These are phyloP conservation scores for Hansenula lynferdii DNA, from an alignment of 1,139 yeast genomes.

Conservation along the genomic window DNA sequence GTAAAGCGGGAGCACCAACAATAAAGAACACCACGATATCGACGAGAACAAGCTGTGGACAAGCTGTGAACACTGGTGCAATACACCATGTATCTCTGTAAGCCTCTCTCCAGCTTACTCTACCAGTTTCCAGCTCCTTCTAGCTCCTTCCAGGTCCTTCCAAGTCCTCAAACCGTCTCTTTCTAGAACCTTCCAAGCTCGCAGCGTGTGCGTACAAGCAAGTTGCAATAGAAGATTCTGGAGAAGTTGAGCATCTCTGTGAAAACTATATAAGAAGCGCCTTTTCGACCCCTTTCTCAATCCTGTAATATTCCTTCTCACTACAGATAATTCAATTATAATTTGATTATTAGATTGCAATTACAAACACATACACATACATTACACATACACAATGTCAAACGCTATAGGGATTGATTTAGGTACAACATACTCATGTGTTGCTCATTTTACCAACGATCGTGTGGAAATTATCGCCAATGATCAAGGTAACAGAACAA, in stretches of 20 bases:
- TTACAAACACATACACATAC: conserved; percentile 2
- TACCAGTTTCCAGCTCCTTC: not conserved
- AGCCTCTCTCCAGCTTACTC: too few species aligned
- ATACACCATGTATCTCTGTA: too few species aligned
- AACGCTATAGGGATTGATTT: conserved; percentile 81
- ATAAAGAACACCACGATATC: too few species aligned
- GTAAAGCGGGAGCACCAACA: not conserved
- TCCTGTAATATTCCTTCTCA: not conserved
- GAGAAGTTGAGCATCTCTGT: not conserved
- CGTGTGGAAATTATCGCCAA: conserved; percentile 69
- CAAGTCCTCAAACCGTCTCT: not conserved
- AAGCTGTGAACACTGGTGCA: too few species aligned
- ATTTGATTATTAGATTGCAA: not conserved
- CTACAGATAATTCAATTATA: not conserved
- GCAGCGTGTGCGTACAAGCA: not conserved
- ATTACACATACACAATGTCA: conserved; percentile 37
- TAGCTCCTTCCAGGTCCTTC: not conserved
- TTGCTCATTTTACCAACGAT: conserved; percentile 69
- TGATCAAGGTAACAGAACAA: conserved; percentile 70
- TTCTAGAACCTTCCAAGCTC: conserved; percentile 1
- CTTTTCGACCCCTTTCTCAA: not conserved
- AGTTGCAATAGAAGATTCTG: conserved; percentile 1
- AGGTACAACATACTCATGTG: conserved; percentile 85
- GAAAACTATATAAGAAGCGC: conserved; percentile 8
- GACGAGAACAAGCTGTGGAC: too few species aligned